These are phyloP conservation scores for Pharus latifolius DNA, from an alignment of 176 grass and related monocot species.

Conservation along the genomic window DNA sequence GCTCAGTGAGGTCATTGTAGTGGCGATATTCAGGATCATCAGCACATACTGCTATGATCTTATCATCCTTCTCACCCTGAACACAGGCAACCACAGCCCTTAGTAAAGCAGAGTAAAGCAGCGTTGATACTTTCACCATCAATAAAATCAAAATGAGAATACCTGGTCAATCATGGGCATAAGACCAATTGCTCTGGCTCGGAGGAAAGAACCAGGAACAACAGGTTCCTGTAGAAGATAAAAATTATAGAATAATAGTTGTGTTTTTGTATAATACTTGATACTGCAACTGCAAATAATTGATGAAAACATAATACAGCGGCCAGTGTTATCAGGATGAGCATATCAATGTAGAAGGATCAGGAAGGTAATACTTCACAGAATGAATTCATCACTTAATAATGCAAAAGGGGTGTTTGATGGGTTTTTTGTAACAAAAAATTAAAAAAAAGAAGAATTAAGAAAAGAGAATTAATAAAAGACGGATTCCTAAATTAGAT, in stretches of 20 bases:
- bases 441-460: no score
- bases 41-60: conserved; percentile 65
- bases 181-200: conserved; percentile 58
- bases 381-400: not conserved
- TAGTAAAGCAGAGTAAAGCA: not conserved
- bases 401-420: not conserved
- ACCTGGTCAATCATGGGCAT: conserved; percentile 87
- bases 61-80: conserved; percentile 65
- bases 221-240: conserved; percentile 41
- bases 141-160: not conserved
- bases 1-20: conserved; percentile 50
- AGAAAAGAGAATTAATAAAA: no score
- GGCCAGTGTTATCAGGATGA: not conserved
- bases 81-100: not conserved
- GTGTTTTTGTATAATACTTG: not conserved
- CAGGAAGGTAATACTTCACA: not conserved
- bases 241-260: not conserved
- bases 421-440: no score
- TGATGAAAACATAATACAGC: not conserved
- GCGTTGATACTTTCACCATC: not conserved
- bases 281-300: not conserved
- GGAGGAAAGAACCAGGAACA: conserved; percentile 48
- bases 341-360: not conserved
- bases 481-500: no score
- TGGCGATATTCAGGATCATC: conserved; percentile 72